These are phyloP conservation scores for Rhodotorula sp. DNA, from an alignment of 1,284 basidiomycete species.

Conservation along the genomic window DNA sequence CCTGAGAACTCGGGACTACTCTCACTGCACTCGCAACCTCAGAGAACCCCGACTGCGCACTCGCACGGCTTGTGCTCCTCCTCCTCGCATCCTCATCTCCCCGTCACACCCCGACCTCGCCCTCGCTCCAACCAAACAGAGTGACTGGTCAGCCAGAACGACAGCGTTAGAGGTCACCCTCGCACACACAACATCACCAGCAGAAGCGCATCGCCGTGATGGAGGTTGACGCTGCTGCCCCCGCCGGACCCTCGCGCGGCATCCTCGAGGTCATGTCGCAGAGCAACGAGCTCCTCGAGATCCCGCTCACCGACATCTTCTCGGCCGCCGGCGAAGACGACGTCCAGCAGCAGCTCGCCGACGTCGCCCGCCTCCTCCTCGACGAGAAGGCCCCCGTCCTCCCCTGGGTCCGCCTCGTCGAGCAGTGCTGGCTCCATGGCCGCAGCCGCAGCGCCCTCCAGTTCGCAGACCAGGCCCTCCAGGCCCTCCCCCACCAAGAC, in stretches of 20 bases:
- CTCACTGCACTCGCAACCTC: no score
- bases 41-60: no score
- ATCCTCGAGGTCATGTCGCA: conserved; percentile 24
- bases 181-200: no score
- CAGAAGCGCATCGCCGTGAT: neutral
- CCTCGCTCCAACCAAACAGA: no score
- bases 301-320: conserved; percentile 70
- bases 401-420: conserved; percentile 73
- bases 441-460: conserved; percentile 60
- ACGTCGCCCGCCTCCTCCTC: conserved; percentile 68
- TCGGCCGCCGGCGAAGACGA: conserved; percentile 54
- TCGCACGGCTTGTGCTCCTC: no score
- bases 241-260: neutral
- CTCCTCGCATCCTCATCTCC: no score
- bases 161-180: neutral
- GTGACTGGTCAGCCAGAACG: no score
- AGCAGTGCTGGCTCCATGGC: conserved; percentile 67
- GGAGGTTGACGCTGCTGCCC: neutral
- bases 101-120: no score
- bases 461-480: conserved; percentile 50
- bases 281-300: conserved; percentile 64
- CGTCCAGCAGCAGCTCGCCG: conserved; percentile 65
- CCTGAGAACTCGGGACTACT: no score
- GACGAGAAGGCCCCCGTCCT: conserved; percentile 68
- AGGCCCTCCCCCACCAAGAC: conserved; percentile 69